These are phyloP conservation scores for Mortierella alpina DNA, from an alignment of 192 early-diverging fungal species.

Conservation along the genomic window DNA sequence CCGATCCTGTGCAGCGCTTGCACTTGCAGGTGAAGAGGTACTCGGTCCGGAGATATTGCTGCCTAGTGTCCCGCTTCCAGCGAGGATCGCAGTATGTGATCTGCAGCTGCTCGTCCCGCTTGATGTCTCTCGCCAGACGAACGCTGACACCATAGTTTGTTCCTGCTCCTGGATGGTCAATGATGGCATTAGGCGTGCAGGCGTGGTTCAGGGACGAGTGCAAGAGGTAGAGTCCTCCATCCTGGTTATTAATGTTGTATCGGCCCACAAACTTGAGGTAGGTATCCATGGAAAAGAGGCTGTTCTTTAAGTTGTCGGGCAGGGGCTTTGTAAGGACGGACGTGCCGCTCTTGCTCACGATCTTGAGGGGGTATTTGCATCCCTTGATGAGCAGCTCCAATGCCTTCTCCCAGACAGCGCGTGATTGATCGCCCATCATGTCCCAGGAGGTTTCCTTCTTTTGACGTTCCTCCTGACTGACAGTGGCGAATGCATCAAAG, in stretches of 20 bases:
- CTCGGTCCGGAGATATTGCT: conserved; percentile 61
- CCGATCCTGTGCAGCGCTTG: conserved; percentile 62
- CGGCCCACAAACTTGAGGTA: conserved; percentile 67
- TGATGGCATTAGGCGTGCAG: conserved; percentile 64
- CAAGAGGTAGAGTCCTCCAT: conserved; percentile 69
- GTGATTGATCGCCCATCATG: conserved; percentile 58
- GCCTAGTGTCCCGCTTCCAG: conserved; percentile 63
- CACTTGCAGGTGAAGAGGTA: conserved; percentile 73
- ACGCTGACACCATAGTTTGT: conserved; percentile 64
- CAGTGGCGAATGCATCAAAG: conserved; percentile 66
- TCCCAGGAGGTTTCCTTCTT: conserved; percentile 68
- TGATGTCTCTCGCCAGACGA: conserved; percentile 64
- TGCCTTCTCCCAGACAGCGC: conserved; percentile 57
- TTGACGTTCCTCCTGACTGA: conserved; percentile 64
- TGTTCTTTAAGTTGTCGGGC: conserved; percentile 55
- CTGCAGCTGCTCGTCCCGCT: conserved; percentile 67
- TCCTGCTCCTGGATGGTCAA: conserved; percentile 61
- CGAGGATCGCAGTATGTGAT: conserved; percentile 71
- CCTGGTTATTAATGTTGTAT: conserved; percentile 73
- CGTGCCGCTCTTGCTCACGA: conserved; percentile 40
- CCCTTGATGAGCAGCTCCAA: conserved; percentile 56
- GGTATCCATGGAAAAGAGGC: conserved; percentile 63
- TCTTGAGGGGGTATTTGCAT: conserved; percentile 58
- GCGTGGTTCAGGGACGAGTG: conserved; percentile 71
- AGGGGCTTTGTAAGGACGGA: conserved; percentile 58